These are phyloP conservation scores for Calonectria pseudoturangicola DNA, from an alignment of 2,329 filamentous ascomycete species.

Conservation along the genomic window DNA sequence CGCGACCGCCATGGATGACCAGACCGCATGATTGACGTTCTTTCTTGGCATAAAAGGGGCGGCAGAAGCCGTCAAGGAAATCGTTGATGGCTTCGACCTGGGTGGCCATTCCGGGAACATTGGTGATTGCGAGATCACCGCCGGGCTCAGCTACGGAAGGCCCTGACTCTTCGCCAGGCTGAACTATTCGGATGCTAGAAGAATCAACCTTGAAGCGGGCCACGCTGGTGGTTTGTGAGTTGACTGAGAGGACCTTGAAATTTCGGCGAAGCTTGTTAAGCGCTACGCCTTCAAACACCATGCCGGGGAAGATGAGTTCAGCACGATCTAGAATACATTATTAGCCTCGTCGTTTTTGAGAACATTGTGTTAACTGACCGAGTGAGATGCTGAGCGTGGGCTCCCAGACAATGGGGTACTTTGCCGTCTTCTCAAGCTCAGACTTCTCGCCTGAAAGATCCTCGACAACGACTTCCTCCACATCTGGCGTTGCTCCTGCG, in stretches of 20 bases:
- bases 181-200: conserved; percentile 62
- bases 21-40: conserved; percentile 72
- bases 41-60: conserved; percentile 55
- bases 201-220: conserved; percentile 65
- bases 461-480: conserved; percentile 75
- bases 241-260: conserved; percentile 76
- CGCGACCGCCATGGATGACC: conserved; percentile 86
- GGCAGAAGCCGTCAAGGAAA: conserved; percentile 75
- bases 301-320: conserved; percentile 81
- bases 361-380: conserved; percentile 50
- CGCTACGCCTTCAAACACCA: conserved; percentile 79
- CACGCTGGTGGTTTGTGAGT: conserved; percentile 66
- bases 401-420: conserved; percentile 62
- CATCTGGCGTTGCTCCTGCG: conserved; percentile 71
- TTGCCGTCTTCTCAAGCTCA: conserved; percentile 55
- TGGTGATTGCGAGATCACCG: conserved; percentile 67
- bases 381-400: conserved; percentile 58
- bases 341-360: conserved; percentile 18
- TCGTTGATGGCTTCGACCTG: conserved; percentile 81
- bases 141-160: conserved; percentile 43
- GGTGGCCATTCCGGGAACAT: conserved; percentile 80
- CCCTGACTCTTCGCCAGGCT: conserved; percentile 53
- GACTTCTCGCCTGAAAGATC: conserved; percentile 70
- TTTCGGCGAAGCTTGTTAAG: conserved; percentile 56
- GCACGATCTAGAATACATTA: conserved; percentile 69